Conservation (phyloP, 2,329 filamentous ascomycete species). For the Plectosphaerella cucumerina region DNA sequence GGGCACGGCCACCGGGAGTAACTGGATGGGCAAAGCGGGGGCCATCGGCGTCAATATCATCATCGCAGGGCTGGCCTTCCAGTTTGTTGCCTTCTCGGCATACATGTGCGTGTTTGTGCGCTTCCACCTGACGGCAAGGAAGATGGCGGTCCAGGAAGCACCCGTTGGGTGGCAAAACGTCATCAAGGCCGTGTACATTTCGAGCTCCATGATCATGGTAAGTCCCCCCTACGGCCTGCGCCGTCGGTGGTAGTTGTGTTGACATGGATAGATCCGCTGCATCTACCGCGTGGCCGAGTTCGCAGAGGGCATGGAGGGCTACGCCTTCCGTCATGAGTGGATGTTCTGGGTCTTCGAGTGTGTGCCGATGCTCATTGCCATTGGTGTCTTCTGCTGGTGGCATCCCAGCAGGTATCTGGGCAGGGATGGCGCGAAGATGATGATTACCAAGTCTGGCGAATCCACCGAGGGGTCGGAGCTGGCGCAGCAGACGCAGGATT, state of each 20-base stretch:
- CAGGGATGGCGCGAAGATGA: slow-evolving; percentile 2
- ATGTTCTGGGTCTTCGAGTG: slow-evolving; percentile 49
- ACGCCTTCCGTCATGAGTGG: slow-evolving; percentile 47
- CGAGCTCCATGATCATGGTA: slow-evolving; percentile 41
- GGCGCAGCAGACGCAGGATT: no score
- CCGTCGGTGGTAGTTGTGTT: not conserved
- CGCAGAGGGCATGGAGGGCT: slow-evolving; percentile 43
- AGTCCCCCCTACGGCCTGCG: slow-evolving; percentile 11
- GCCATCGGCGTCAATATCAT: slow-evolving; percentile 34
- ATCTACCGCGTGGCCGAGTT: slow-evolving; percentile 51
- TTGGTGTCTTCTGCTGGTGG: slow-evolving; percentile 43
- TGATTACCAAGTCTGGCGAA: not conserved
- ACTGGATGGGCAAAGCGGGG: slow-evolving; percentile 36
- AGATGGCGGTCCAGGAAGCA: slow-evolving; percentile 16
- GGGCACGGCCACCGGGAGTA: slow-evolving; percentile 33
- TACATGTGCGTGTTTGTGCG: slow-evolving; percentile 34
- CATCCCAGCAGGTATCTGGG: slow-evolving; percentile 39
- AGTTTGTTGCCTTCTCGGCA: slow-evolving; percentile 33
- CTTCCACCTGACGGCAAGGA: slow-evolving; percentile 29
- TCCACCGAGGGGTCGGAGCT: no score
- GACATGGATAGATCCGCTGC: slow-evolving; percentile 35
- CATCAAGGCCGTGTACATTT: slow-evolving; percentile 36
- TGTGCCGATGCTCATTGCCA: slow-evolving; percentile 40
- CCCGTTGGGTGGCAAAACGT: slow-evolving; percentile 31
- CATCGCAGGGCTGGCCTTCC: slow-evolving; percentile 35